Conservation (phyloP, 176 grass and related monocot species). For the Cenchrus fungigraminus region DNA sequence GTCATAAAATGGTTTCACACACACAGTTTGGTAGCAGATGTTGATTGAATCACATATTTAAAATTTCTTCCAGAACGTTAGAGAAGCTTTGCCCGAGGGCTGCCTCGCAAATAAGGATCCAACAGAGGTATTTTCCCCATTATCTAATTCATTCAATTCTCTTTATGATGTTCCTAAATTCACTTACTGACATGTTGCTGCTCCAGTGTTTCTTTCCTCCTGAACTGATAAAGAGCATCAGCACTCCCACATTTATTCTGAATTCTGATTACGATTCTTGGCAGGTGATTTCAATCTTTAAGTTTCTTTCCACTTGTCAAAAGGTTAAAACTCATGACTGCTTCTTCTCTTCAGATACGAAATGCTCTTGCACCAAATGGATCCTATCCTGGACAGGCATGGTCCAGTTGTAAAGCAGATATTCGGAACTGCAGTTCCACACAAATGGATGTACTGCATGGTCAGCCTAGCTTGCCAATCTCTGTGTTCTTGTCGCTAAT, state of each 20-base stretch:
- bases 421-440: conserved; percentile 48
- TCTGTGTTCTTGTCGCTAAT: background rate
- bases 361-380: conserved; percentile 42
- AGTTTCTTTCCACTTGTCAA: background rate
- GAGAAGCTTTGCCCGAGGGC: conserved; percentile 49
- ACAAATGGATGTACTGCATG: conserved; percentile 60
- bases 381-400: conserved; percentile 45
- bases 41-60: background rate
- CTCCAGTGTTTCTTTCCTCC: conserved; percentile 71
- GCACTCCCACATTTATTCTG: conserved; percentile 58
- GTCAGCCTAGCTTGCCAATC: conserved; percentile 31
- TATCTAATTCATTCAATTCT: background rate
- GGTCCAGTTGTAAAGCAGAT: conserved; percentile 51
- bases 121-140: conserved; percentile 23
- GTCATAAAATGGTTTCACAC: background rate
- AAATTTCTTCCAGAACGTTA: conserved; percentile 52
- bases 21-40: background rate
- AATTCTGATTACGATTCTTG: conserved; percentile 72
- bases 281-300: conserved; percentile 53
- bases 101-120: conserved; percentile 52
- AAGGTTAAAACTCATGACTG: background rate
- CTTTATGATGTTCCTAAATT: background rate
- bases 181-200: conserved; percentile 15
- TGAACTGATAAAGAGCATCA: conserved; percentile 64
- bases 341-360: conserved; percentile 28